A percentile compares a stretch with the other conserved stretches of the same genome.
Conservation (phyloP, 306 rosid genomes). For the Senna tora region DNA sequence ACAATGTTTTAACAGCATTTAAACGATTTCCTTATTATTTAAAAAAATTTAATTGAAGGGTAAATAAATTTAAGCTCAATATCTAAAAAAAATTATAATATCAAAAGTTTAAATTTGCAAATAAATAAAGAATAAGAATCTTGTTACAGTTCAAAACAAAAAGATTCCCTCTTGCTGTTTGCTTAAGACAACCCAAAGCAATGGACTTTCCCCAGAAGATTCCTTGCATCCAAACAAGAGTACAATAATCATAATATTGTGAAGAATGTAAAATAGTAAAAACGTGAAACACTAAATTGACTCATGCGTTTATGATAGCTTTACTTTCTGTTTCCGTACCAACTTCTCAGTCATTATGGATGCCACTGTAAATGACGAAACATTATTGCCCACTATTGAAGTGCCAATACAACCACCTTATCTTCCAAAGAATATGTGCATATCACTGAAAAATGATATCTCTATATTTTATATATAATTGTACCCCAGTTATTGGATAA, state of each 20-base stretch:
- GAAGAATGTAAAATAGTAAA: neutral
- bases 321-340: neutral
- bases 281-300: slow-evolving; percentile 10
- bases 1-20: no score
- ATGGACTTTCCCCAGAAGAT: neutral
- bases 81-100: no score
- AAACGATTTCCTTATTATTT: no score
- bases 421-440: neutral
- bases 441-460: neutral
- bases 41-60: no score
- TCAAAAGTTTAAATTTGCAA: no score
- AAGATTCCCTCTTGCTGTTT: no score
- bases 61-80: no score
- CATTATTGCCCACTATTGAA: slow-evolving; percentile 15
- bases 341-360: neutral
- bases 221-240: neutral
- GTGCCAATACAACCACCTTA: neutral
- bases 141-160: no score
- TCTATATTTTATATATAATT: no score
- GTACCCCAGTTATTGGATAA: neutral
- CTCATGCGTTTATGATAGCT: neutral
- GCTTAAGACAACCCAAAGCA: no score
- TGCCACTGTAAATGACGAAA: neutral
- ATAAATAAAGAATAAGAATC: no score
- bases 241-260: neutral